These are phyloP conservation scores for Camillea tinctor DNA, from an alignment of 2,329 filamentous ascomycete species.

Conservation along the genomic window DNA sequence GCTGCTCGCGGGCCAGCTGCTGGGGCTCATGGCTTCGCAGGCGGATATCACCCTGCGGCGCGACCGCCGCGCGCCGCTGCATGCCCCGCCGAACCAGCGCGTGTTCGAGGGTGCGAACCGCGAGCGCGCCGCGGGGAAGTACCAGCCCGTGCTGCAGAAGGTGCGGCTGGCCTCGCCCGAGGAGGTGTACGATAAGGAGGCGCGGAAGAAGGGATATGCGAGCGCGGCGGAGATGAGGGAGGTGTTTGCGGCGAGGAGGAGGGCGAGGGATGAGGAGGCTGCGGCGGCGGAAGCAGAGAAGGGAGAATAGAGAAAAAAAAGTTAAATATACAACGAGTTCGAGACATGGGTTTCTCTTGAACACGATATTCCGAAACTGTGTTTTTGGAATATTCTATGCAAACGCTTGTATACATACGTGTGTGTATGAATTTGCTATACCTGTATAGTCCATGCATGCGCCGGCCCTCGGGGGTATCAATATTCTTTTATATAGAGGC, in stretches of 20 bases:
- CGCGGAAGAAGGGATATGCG: conserved; percentile 58
- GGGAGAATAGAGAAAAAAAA: neutral
- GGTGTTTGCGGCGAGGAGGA: conserved; percentile 19
- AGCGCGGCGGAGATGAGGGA: conserved; percentile 46
- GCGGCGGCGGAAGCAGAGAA: conserved; percentile 26
- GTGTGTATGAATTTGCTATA: too few relatives aligned
- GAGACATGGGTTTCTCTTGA: too few relatives aligned
- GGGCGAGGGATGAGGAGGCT: conserved; percentile 13
- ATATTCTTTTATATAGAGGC: too few relatives aligned
- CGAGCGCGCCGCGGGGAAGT: conserved; percentile 50
- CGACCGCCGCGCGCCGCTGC: conserved; percentile 13
- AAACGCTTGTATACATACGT: too few relatives aligned
- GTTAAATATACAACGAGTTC: too few relatives aligned
- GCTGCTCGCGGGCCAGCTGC: conserved; percentile 70
- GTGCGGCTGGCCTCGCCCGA: conserved; percentile 47
- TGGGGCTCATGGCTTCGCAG: conserved; percentile 58
- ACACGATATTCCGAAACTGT: too few relatives aligned
- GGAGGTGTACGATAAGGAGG: conserved; percentile 60
- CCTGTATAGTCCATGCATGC: too few relatives aligned
- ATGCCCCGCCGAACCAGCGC: conserved; percentile 29
- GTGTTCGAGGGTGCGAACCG: conserved; percentile 57
- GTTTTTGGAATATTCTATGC: too few relatives aligned
- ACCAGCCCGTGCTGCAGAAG: conserved; percentile 55
- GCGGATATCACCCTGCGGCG: conserved; percentile 20
- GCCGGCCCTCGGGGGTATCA: too few relatives aligned